phyloP scores from a whole-genome alignment of 2,329 filamentous ascomycete species.

The Ciborinia camelliae region DNA sequence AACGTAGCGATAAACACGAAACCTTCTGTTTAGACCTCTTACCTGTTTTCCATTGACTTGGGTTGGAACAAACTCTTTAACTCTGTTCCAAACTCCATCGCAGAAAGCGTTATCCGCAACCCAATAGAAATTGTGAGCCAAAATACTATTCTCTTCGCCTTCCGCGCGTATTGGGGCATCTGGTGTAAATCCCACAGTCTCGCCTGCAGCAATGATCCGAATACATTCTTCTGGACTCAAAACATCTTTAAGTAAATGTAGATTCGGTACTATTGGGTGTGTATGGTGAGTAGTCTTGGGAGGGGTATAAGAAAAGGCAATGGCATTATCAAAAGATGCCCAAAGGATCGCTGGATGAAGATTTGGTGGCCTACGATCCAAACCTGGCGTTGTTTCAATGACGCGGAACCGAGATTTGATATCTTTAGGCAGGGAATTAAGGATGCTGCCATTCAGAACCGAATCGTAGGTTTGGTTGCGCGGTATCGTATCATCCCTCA shows the following conservation, averaged over 20 bases:
- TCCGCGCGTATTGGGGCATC: slow-evolving; percentile 66
- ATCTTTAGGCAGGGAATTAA: slow-evolving; percentile 41
- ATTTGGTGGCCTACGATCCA: slow-evolving; percentile 63
- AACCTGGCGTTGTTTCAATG: slow-evolving; percentile 59
- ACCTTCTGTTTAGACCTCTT: slow-evolving; percentile 64
- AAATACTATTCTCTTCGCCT: slow-evolving; percentile 56
- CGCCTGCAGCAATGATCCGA: slow-evolving; percentile 63
- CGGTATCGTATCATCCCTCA: slow-evolving; percentile 43
- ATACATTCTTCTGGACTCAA: slow-evolving; percentile 60
- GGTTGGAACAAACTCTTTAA: slow-evolving; percentile 55
- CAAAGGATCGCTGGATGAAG: slow-evolving; percentile 64
- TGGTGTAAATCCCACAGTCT: slow-evolving; percentile 62
- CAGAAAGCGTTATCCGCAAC: slow-evolving; percentile 62
- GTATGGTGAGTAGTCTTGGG: slow-evolving; percentile 50
- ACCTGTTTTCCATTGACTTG: slow-evolving; percentile 54
- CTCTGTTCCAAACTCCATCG: slow-evolving; percentile 59
- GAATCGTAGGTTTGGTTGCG: slow-evolving; percentile 51
- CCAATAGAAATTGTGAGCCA: slow-evolving; percentile 75
- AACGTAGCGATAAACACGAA: slow-evolving; percentile 69
- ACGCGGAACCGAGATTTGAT: slow-evolving; percentile 48
- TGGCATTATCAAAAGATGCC: slow-evolving; percentile 54
- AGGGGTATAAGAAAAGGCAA: slow-evolving; percentile 48
- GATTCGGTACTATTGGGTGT: slow-evolving; percentile 60
- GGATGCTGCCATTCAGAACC: slow-evolving; percentile 56
- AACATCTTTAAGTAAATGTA: slow-evolving; percentile 58